Base-by-base conservation (phyloP, 2,329 filamentous ascomycete genomes). In the Ascomycota sp. region DNA sequence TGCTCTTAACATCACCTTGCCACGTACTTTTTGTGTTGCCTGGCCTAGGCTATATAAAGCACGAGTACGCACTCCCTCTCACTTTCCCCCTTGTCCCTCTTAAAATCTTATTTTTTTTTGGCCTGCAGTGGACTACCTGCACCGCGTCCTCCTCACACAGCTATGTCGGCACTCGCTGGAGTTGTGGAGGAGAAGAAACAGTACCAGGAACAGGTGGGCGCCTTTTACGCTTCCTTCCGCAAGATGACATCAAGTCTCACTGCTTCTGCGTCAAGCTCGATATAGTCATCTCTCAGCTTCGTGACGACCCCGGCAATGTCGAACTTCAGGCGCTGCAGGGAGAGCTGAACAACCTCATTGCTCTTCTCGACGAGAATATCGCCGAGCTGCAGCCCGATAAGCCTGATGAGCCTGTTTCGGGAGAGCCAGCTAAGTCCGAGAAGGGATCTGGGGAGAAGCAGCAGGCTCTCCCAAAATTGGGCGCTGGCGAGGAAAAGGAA, bases 371-470 rank as follows among this genome's bases (percentile, higher is more conserved):
- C 59, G 72, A 75, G 47, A 70, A 75, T 43, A 76, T 94, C 52
- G 74, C 75, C 57, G 79, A 89, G 53, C 65, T 89, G 50, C 45
- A 51, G 40, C 42, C 63, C 30, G 53, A 63, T 26, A 59, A 61
- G 32, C 69, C 69, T 42, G 69, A 48, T 37, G 61, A 66, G 42
- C 50, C 61, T 39, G 40, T 55, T 30, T 43, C 56, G 28, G 54
- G 57, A 35, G 45, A 51, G 40, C 42, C 63, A 30, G 54, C 63
- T 27, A 59, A 61, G 31, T 69, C 69, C 42, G 69, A 76, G 45
- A 82, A 83, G 58, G 82, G 77, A 70, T 77, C 75, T 28, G 69
- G 73, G 45, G 75, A 82, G 52, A 82, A 82, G 47, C 79, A 85
- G 41, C 78, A 80, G 1, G 75, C 79, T 9, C 79, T 67, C 52